These are phyloP conservation scores for Ophiognomonia clavigignenti-juglandacearum DNA, from an alignment of 2,329 filamentous ascomycete genomes.

Conservation along the genomic window DNA sequence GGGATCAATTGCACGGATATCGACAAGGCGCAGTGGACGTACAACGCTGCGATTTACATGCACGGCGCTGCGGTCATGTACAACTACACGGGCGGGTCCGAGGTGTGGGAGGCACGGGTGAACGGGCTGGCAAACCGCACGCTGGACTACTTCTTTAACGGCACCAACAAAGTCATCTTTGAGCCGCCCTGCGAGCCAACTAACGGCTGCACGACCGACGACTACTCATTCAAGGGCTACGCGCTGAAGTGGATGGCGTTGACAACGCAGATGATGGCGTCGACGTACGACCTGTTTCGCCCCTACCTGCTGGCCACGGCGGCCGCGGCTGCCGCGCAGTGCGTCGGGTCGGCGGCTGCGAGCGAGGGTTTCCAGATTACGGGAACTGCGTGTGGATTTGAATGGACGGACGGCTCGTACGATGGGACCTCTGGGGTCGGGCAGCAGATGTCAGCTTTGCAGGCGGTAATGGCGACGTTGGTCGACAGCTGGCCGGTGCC, in stretches of 20 bases:
- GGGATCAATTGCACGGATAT: constrained; percentile 51
- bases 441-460: constrained; percentile 54
- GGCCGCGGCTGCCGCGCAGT: constrained; percentile 56
- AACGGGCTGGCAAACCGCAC: constrained; percentile 48
- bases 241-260: constrained; percentile 60
- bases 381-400: constrained; percentile 58
- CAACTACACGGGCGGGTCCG: constrained; percentile 51
- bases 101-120: constrained; percentile 49
- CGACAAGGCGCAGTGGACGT: constrained; percentile 59
- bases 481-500: constrained; percentile 27
- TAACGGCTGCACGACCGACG: constrained; percentile 61
- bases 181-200: constrained; percentile 62
- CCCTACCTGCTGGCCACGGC: constrained; percentile 53
- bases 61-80: constrained; percentile 65
- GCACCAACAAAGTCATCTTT: constrained; percentile 58
- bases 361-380: constrained; percentile 42
- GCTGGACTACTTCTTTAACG: constrained; percentile 40
- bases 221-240: constrained; percentile 68
- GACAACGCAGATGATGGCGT: constrained; percentile 56
- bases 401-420: constrained; percentile 46
- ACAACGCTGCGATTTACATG: constrained; percentile 58
- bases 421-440: constrained; percentile 55
- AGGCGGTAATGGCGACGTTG: constrained; percentile 52
- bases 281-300: constrained; percentile 48
- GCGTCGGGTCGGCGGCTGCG: constrained; percentile 52